Base-by-base conservation (phyloP, 169 alveolate species). In the Cryptosporidium sp. region DNA sequence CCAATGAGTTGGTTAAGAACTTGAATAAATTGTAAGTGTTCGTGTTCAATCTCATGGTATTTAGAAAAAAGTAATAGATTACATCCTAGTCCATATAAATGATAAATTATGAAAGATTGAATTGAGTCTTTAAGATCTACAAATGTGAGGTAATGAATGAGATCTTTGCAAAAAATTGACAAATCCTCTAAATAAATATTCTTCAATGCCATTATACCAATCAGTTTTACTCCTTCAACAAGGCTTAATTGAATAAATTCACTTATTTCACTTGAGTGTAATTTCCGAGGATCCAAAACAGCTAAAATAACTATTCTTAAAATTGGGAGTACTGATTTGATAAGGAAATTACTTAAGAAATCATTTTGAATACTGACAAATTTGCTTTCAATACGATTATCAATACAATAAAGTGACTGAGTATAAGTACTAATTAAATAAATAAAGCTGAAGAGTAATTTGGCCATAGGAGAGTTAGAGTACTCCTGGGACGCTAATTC, bases 131-230 rank as follows among this genome's bases (percentile, higher is more conserved):
- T 31, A 8, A 29, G 8, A 52, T 56, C 56, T n/a, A 73, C 9
- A 33, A 31, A 26, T 37, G 70, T 14, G 5, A 73, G 18, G 56
- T 37, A 73, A 33, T 56, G 70, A 18, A 73, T 37, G 9, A 73
- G 42, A 14, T 35, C 71, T 10, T 58, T 73, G 23, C 86, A 73
- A 56, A 52, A 73, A 29, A 73, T 73, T 0, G 86, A 73, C 37
- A 73, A 73, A 37, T 73, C 86, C 52, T 73, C 86, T 18, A 73
- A 52, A 60, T 18, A 53, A 14, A 73, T 73, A 73, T 73, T 26
- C 18, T 37, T 56, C 26, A 53, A 10, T 12, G 68, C 0, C 86
- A 73, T 53, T 8, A 73, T 31, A 3, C 53, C 71, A 21, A 73
- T 73, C 31, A 73, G 16, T 10, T 60, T 53, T 6, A 56, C 45